Percentiles rank a stretch among this genome's conserved stretches.
These are phyloP conservation scores for Cryphonectria japonica DNA, from an alignment of 2,329 filamentous ascomycete genomes.

Conservation along the genomic window DNA sequence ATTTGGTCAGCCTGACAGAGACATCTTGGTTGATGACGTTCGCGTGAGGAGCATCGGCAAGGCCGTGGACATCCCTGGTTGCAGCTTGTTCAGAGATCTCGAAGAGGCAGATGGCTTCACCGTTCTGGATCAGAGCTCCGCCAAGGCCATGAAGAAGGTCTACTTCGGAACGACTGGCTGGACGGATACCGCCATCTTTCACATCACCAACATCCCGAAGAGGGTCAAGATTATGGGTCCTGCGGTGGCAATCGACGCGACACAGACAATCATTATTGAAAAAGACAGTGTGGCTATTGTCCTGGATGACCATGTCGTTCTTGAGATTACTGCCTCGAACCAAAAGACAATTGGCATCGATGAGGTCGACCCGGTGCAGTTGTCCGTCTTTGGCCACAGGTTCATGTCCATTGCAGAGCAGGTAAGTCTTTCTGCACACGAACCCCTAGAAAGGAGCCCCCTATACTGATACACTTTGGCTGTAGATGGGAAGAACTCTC, in stretches of 20 bases:
- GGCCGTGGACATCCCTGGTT: slow-evolving; percentile 67
- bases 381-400: slow-evolving; percentile 78
- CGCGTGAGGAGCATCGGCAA: slow-evolving; percentile 87
- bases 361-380: slow-evolving; percentile 74
- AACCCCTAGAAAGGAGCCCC: neutral
- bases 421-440: neutral
- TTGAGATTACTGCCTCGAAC: slow-evolving; percentile 71
- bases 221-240: slow-evolving; percentile 78
- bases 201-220: slow-evolving; percentile 72
- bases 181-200: slow-evolving; percentile 79
- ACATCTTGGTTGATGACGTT: slow-evolving; percentile 90
- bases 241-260: slow-evolving; percentile 83
- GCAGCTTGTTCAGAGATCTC: slow-evolving; percentile 76
- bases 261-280: slow-evolving; percentile 89
- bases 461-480: neutral
- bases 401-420: slow-evolving; percentile 89
- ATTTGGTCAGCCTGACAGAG: slow-evolving; percentile 80
- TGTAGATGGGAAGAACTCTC: slow-evolving; percentile 71
- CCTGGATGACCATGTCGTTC: slow-evolving; percentile 87
- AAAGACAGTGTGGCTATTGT: slow-evolving; percentile 76
- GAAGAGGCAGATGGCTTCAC: slow-evolving; percentile 59
- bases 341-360: slow-evolving; percentile 35
- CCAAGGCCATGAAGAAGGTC: slow-evolving; percentile 65
- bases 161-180: slow-evolving; percentile 81
- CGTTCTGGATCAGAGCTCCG: slow-evolving; percentile 55